These are phyloP conservation scores for Backusella westeae DNA, from an alignment of 192 early-diverging fungal genomes.

Conservation along the genomic window DNA sequence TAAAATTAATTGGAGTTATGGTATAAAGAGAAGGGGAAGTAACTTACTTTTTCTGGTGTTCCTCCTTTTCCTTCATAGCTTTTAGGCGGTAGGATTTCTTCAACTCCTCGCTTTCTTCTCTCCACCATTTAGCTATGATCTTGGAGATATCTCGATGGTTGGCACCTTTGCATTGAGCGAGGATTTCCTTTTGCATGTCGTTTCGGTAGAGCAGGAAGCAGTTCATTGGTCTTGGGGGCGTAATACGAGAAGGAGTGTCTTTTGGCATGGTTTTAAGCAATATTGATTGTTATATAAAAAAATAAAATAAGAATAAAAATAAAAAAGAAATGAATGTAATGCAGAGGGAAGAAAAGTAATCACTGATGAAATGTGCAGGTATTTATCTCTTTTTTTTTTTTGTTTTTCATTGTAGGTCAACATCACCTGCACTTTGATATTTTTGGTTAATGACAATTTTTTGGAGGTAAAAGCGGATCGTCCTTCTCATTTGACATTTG, in stretches of 20 bases:
- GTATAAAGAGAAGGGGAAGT: too few relatives aligned
- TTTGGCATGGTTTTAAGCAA: background rate
- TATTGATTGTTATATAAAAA: background rate
- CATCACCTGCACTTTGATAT: background rate
- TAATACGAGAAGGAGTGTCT: background rate
- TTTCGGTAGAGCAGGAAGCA: constrained; percentile 65
- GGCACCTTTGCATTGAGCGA: constrained; percentile 41
- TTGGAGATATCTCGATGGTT: constrained; percentile 63
- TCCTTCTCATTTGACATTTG: background rate
- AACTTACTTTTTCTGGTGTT: constrained; percentile 41
- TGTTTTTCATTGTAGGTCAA: background rate
- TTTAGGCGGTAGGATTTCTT: constrained; percentile 51
- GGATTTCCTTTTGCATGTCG: constrained; percentile 54
- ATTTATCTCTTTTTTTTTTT: background rate
- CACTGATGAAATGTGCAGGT: background rate
- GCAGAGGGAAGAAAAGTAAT: background rate
- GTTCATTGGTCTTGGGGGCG: constrained; percentile 50
- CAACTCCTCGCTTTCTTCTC: constrained; percentile 43
- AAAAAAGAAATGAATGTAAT: background rate
- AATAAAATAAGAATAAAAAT: background rate
- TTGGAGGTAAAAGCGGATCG: background rate
- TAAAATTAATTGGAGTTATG: background rate
- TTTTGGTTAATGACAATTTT: background rate
- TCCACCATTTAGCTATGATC: constrained; percentile 61
- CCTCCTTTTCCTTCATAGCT: constrained; percentile 45